Evolutionary conservation across 768 basidiomycete genomes (phyloP).

Genomic region (Galerina marginata): DNA sequence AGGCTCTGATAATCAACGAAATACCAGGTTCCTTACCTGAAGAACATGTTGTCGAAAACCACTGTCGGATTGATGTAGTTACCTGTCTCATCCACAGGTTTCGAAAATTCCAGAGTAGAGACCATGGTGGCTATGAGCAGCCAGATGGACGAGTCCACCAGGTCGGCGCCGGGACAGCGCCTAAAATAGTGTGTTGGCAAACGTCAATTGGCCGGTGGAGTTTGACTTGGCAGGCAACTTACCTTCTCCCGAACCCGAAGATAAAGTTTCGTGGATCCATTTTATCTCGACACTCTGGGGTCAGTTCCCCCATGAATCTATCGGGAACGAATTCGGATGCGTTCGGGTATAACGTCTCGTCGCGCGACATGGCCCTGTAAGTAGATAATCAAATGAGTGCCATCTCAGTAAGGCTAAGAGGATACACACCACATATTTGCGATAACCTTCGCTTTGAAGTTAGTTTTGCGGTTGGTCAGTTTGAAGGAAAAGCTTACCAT

Average conservation of each 20-base stretch:
- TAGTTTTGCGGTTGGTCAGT: neutral
- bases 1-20: no score
- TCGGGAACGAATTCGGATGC: neutral
- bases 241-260: neutral
- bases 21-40: no score
- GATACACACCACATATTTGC: constrained; percentile 38
- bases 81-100: neutral
- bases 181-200: neutral
- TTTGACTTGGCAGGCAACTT: neutral
- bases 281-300: neutral
- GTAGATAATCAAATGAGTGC: no score
- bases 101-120: neutral
- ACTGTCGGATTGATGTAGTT: neutral
- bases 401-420: no score
- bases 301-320: neutral
- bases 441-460: constrained; percentile 25
- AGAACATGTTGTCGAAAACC: neutral
- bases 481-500: neutral
- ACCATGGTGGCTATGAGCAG: neutral
- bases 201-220: neutral
- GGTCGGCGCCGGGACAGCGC: no score
- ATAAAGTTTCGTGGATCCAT: neutral
- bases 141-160: no score
- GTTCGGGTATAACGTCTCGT: neutral
- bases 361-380: neutral